Percentiles rank a stretch among this genome's conserved stretches.
phyloP scores from a whole-genome alignment of 169 alveolate genomes.

The Theileria luwenshuni region DNA sequence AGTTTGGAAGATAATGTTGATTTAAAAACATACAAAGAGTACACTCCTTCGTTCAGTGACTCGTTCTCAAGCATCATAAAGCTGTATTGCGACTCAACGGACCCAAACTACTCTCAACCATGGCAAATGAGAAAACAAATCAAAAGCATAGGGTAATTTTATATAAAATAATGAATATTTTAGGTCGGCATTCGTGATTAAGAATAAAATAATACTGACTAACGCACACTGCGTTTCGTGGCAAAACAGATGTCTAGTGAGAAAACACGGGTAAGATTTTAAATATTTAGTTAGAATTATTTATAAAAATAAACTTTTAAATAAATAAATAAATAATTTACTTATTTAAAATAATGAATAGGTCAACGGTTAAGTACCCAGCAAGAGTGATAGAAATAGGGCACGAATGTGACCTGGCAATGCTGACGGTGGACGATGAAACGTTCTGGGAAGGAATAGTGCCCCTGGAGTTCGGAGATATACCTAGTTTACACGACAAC shows the following conservation, averaged over 20 bases:
- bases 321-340: not conserved
- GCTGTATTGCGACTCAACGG: conserved; percentile 79
- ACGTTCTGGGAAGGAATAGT: conserved; percentile 75
- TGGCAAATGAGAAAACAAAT: conserved; percentile 84
- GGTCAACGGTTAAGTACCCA: conserved; percentile 66
- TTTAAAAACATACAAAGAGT: not conserved
- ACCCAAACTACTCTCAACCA: conserved; percentile 81
- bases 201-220: conserved; percentile 73
- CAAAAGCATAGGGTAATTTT: conserved; percentile 75
- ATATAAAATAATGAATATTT: not conserved
- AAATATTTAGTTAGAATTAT: not conserved
- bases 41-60: conserved; percentile 27
- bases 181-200: conserved; percentile 82
- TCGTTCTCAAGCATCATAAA: conserved; percentile 77
- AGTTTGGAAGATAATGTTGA: not conserved
- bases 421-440: conserved; percentile 77
- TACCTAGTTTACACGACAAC: conserved; percentile 79
- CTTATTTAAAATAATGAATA: too few relatives aligned
- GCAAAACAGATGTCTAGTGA: conserved; percentile 76
- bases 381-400: conserved; percentile 75
- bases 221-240: conserved; percentile 86
- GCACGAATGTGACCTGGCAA: conserved; percentile 85
- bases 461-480: conserved; percentile 78
- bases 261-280: conserved; percentile 78
- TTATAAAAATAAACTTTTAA: not conserved